These are phyloP conservation scores for Ceratocystis cacaofunesta DNA, from an alignment of 2,329 filamentous ascomycete genomes.

Conservation along the genomic window DNA sequence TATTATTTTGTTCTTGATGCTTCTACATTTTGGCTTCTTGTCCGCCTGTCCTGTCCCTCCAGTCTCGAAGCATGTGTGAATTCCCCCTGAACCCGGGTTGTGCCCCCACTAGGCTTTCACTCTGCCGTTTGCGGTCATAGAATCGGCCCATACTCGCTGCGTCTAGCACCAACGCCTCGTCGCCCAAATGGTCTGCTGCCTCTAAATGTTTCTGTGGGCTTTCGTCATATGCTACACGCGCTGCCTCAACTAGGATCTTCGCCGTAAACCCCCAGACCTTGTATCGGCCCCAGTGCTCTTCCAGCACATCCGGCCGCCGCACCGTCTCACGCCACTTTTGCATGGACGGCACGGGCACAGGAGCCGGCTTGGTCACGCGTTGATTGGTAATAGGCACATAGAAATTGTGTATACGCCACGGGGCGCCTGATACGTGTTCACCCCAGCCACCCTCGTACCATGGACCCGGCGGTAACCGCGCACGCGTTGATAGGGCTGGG, in stretches of 20 bases:
- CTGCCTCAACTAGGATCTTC: conserved; percentile 74
- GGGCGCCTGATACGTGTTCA: conserved; percentile 51
- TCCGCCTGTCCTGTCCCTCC: conserved; percentile 4
- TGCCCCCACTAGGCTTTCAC: neutral
- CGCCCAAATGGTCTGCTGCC: conserved; percentile 40
- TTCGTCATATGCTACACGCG: conserved; percentile 65
- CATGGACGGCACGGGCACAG: conserved; percentile 19
- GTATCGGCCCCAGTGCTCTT: conserved; percentile 42
- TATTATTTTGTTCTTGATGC: neutral
- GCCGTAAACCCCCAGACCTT: conserved; percentile 94
- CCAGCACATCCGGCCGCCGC: conserved; percentile 22
- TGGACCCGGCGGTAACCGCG: conserved; percentile 32
- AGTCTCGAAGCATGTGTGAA: conserved; percentile 9
- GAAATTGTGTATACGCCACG: conserved; percentile 87
- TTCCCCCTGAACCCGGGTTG: neutral
- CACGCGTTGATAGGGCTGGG: conserved; percentile 24
- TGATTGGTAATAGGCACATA: conserved; percentile 67
- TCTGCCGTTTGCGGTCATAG: conserved; percentile 22
- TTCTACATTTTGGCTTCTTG: conserved; percentile 17
- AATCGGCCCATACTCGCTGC: conserved; percentile 32
- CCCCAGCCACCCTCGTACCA: conserved; percentile 85
- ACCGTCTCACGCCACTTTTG: conserved; percentile 28
- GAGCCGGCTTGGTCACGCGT: conserved; percentile 45
- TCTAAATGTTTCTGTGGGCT: conserved; percentile 62
- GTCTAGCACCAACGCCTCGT: conserved; percentile 35